A percentile compares a stretch with the other conserved stretches of the same genome.
phyloP scores from a whole-genome alignment of 768 basidiomycete species.

The Boletellus ananas region DNA sequence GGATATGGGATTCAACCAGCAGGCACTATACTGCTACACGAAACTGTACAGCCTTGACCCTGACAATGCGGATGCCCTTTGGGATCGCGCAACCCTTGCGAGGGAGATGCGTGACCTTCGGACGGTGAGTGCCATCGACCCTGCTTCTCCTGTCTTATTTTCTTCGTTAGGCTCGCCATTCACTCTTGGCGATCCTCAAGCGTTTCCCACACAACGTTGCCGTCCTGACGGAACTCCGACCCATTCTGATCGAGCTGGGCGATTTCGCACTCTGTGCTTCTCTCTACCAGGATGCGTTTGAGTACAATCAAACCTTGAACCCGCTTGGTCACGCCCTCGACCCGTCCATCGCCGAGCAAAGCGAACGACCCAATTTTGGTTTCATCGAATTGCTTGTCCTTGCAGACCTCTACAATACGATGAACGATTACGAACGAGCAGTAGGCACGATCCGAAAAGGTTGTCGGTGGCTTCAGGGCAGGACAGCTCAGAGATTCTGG shows the following conservation, averaged over 20 bases:
- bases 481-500: slow-evolving; percentile 72
- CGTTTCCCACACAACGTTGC: slow-evolving; percentile 62
- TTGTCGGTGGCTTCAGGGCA: slow-evolving; percentile 88
- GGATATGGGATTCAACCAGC: slow-evolving; percentile 69
- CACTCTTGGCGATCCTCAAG: slow-evolving; percentile 25
- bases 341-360: slow-evolving; percentile 3
- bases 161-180: slow-evolving; percentile 23
- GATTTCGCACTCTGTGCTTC: slow-evolving; percentile 62
- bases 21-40: slow-evolving; percentile 88
- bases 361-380: slow-evolving; percentile 8
- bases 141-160: not conserved
- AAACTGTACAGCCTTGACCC: slow-evolving; percentile 80
- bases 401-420: slow-evolving; percentile 76
- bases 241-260: slow-evolving; percentile 46
- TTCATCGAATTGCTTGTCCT: slow-evolving; percentile 73
- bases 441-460: slow-evolving; percentile 69
- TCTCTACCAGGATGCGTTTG: slow-evolving; percentile 72
- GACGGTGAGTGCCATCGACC: slow-evolving; percentile 43
- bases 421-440: slow-evolving; percentile 64
- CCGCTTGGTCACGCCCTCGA: slow-evolving; percentile 40
- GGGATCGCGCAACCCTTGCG: slow-evolving; percentile 84
- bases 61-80: slow-evolving; percentile 77
- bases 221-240: slow-evolving; percentile 72
- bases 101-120: slow-evolving; percentile 68
- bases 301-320: slow-evolving; percentile 51